Percentiles rank a stretch among this genome's conserved stretches.
These are phyloP conservation scores for Hylodesmum podocarpum DNA, from an alignment of 306 rosid species.

Conservation along the genomic window DNA sequence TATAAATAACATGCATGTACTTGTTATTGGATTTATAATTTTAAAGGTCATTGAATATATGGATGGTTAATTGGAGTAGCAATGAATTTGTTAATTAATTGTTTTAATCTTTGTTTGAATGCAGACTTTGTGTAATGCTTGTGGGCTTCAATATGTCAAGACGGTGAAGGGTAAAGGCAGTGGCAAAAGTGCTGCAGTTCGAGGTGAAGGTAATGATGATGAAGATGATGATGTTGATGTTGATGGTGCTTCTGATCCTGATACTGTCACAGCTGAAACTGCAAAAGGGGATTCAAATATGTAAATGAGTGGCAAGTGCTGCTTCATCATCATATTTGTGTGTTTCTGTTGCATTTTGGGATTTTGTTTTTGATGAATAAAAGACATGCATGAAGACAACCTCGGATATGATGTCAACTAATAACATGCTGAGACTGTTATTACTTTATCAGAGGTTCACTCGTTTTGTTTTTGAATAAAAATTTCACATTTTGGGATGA, in stretches of 20 bases:
- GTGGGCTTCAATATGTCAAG: constrained; percentile 39
- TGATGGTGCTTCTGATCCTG: neutral
- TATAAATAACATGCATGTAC: neutral
- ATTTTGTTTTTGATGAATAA: neutral
- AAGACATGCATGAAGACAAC: too few relatives aligned
- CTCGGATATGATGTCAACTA: too few relatives aligned
- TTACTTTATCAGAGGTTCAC: too few relatives aligned
- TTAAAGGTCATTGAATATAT: neutral
- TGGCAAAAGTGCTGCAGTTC: neutral
- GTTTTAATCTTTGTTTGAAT: neutral
- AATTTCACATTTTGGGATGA: neutral
- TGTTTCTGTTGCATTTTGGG: neutral
- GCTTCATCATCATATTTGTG: neutral
- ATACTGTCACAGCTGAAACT: neutral
- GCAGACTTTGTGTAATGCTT: constrained; percentile 43
- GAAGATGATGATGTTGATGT: neutral
- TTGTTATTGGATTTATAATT: too few relatives aligned
- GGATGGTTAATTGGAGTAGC: neutral
- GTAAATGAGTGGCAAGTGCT: neutral
- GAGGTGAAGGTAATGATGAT: neutral
- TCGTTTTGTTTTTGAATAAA: too few relatives aligned
- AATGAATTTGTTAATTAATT: neutral
- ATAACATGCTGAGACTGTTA: too few relatives aligned
- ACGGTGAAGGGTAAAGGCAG: neutral
- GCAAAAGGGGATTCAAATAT: neutral